Base-by-base conservation (phyloP, 176 grass and related monocot species). In the Poa annua region DNA sequence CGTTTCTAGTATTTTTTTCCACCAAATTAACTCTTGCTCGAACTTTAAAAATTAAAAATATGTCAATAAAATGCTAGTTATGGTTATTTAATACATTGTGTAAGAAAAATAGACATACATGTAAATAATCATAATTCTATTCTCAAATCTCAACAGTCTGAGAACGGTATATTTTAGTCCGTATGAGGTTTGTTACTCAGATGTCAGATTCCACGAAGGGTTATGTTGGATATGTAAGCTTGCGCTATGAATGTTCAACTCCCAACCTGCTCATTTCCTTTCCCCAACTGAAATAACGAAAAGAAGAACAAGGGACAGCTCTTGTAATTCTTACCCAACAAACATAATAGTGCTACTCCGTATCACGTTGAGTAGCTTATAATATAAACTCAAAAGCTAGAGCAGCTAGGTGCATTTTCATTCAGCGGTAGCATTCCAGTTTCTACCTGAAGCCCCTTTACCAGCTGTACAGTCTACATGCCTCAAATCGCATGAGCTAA, bases 271-370 rank as follows among this genome's bases (percentile, higher is more conserved):
- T 29, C 26, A 45, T 75, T 25, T 76, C 56, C 38, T 66, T 80
- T 55, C 6, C 45, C 20, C 47, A 7, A 50, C 21, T 71, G 7
- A n/a, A 48, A 45, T 3, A 52, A 72, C 74, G 53, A 5, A 80
- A 42, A 75, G 9, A 69, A 50, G 11, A 56, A 75, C 16, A 69
- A 62, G 0, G 24, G 22, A 34, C 52, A 57, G 47, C 33, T 72
- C 64, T 76, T 75, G 57, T 47, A 85, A 16, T 77, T 85, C 62
- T 81, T n/a, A 11, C 25, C 20, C 25, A 38, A 57, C 26, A 79
- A 80, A 24, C 61, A 68, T 38, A 21, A 41, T 79, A 72, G 52
- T 63, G 49, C 17, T 24, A 38, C 7, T 35, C 60, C 8, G 13
- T 35, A 48, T 36, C 24, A 66, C 4, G 9, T 15, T 25, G 15